phyloP scores from a whole-genome alignment of 495 filamentous ascomycete genomes.

The Terfezia boudieri region DNA sequence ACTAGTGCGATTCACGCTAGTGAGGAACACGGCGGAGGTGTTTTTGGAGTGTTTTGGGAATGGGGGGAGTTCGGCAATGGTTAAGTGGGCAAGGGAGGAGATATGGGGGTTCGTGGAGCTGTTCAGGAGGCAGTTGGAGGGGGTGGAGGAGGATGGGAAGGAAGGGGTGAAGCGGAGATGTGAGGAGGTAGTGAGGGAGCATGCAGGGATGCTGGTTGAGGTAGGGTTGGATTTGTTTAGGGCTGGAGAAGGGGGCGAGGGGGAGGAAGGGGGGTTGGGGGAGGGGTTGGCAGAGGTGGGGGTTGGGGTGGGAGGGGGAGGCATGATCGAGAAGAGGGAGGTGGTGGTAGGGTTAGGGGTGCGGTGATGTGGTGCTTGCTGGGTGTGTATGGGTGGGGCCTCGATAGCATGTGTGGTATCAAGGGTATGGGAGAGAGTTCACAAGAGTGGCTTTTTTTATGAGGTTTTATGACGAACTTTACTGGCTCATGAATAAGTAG shows the following conservation, averaged over 20 bases:
- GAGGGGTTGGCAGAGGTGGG: no score
- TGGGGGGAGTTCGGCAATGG: slow-evolving; percentile 68
- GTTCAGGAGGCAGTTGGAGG: slow-evolving; percentile 59
- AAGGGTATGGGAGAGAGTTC: no score
- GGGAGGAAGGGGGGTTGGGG: background rate
- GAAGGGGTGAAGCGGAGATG: slow-evolving; percentile 57
- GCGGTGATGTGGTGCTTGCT: no score
- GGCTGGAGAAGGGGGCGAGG: background rate
- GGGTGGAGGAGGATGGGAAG: slow-evolving; percentile 39
- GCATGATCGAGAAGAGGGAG: no score
- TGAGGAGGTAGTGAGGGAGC: slow-evolving; percentile 55
- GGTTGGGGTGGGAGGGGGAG: no score
- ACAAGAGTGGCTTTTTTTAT: no score
- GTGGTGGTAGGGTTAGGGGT: no score
- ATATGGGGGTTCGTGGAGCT: slow-evolving; percentile 73
- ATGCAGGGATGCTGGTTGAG: slow-evolving; percentile 57
- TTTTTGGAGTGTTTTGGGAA: slow-evolving; percentile 79
- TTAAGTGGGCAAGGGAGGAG: slow-evolving; percentile 89
- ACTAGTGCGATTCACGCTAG: slow-evolving; percentile 84
- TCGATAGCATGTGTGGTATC: no score
- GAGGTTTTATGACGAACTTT: no score
- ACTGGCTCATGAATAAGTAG: no score
- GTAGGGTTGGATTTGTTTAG: slow-evolving; percentile 64
- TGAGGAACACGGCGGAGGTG: slow-evolving; percentile 69
- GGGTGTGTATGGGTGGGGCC: no score